Base-by-base conservation (phyloP, 2,329 filamentous ascomycete genomes). In the Xylaria sp. region DNA sequence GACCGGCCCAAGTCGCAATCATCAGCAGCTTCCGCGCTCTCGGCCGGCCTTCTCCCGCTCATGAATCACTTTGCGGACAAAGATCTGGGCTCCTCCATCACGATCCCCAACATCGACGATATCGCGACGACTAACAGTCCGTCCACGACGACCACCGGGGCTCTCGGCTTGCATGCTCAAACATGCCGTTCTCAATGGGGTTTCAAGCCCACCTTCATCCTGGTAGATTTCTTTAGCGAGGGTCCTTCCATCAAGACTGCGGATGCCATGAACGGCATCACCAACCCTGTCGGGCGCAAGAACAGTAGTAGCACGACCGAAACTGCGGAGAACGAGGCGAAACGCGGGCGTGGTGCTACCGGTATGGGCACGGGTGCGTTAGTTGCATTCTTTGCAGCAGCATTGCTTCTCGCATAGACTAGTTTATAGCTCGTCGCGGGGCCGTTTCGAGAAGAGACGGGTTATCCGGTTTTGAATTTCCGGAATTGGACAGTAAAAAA, bases 31-130 rank as follows among this genome's bases (percentile, higher is more conserved):
- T 74, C 82, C 1, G 91, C 90, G 1, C 76, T 91, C 30, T 76
- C 82, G 0, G 83, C 84, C 1, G 86, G 87, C 72, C 85, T 88
- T 73, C 85, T 96, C 77, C 88, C 92, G 30, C 82, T 96, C 10
- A 85, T 93, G 82, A 96, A 96, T 83, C 93, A 96, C 81, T 95
- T 96, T 82, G 85, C 91, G 61, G 90, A 94, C 81, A 81, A 84
- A 65, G 80, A 76, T 5, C 76, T 89, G 25, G 77, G 82, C n/a
- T 78, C 84, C 4, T 83, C 83, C 67, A 86, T 93, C 73, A 80
- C 87, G 70, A 81, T 88, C 46, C 91, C 91, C 2, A 86, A 91
- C 72, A 82, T 85, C n/a, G 83, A 81, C 70, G 83, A 86, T 73
- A 86, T 91, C 70, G 80, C 81, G 9, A 86, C 83, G 10, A 93